Evolutionary conservation across 202 grass and related monocot genomes (phyloP).

Genomic region (Sporobolus alterniflorus): DNA sequence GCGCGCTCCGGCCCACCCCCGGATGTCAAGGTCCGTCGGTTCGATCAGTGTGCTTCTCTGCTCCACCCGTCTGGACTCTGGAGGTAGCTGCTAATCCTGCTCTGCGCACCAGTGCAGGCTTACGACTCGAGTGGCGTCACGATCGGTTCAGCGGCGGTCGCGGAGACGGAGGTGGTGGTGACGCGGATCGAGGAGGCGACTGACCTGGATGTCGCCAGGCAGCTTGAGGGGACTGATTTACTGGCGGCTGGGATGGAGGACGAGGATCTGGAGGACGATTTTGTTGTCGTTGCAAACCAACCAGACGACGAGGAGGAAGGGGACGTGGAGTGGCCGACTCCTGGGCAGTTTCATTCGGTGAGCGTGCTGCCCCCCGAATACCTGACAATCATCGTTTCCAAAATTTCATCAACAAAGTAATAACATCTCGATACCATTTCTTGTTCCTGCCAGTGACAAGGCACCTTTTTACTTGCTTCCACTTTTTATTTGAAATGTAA

Average conservation of each 20-base stretch:
- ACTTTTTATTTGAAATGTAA: not conserved
- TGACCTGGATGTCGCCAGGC: constrained; percentile 60
- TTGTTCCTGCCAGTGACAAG: not conserved
- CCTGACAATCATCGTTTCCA: not conserved
- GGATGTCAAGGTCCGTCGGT: constrained; percentile 65
- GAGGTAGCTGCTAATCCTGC: not conserved
- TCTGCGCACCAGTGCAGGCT: constrained; percentile 31
- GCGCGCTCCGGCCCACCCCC: constrained; percentile 42
- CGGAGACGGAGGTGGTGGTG: not conserved
- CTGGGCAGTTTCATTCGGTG: constrained; percentile 62
- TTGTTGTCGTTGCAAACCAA: constrained; percentile 70
- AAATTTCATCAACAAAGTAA: not conserved
- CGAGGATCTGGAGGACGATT: constrained; percentile 89
- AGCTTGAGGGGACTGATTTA: constrained; percentile 61
- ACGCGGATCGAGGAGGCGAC: constrained; percentile 44
- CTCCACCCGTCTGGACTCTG: not conserved
- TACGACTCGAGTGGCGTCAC: constrained; percentile 63
- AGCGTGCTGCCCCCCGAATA: constrained; percentile 8
- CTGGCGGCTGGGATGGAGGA: constrained; percentile 30
- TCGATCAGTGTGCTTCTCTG: not conserved
- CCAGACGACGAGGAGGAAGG: constrained; percentile 41
- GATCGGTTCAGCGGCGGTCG: constrained; percentile 28
- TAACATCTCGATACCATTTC: not conserved
- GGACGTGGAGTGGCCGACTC: not conserved
- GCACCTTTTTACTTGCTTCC: not conserved